phyloP scores from a whole-genome alignment of 2,329 filamentous ascomycete genomes.

The Hypoxylon sp. region DNA sequence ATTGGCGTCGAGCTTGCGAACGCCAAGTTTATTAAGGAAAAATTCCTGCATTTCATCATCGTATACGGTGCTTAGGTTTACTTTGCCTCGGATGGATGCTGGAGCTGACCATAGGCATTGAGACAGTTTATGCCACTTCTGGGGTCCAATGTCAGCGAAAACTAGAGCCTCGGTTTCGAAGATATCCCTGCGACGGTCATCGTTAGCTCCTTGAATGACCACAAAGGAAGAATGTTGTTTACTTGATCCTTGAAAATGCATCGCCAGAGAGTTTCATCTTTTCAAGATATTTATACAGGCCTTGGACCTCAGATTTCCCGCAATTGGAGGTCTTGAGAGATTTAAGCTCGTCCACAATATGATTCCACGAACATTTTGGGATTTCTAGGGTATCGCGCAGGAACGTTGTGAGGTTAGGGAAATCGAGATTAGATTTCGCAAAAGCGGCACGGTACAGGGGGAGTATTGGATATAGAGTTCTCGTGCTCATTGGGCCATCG shows the following conservation, averaged over 20 bases:
- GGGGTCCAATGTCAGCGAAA: not conserved
- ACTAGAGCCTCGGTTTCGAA: slow-evolving; percentile 12
- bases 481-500: slow-evolving; percentile 14
- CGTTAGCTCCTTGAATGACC: not conserved
- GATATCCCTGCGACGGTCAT: not conserved
- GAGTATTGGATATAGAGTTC: not conserved
- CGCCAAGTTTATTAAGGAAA: slow-evolving; percentile 23
- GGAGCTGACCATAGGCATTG: slow-evolving; percentile 29
- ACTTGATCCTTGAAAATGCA: not conserved
- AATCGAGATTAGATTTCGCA: not conserved
- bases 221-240: not conserved
- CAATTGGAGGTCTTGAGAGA: not conserved
- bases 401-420: slow-evolving; percentile 13
- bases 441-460: slow-evolving; percentile 15
- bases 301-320: not conserved
- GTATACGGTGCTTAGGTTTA: slow-evolving; percentile 27
- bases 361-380: slow-evolving; percentile 10
- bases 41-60: slow-evolving; percentile 11
- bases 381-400: slow-evolving; percentile 5
- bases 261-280: not conserved
- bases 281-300: slow-evolving; percentile 3
- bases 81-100: slow-evolving; percentile 17
- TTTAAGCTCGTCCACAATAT: slow-evolving; percentile 23
- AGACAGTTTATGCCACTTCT: slow-evolving; percentile 21
- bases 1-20: slow-evolving; percentile 19